A percentile compares a stretch with the other conserved stretches of the same genome.
Evolutionary conservation across 768 basidiomycete genomes (phyloP).

Genomic region (Galerina marginata): DNA sequence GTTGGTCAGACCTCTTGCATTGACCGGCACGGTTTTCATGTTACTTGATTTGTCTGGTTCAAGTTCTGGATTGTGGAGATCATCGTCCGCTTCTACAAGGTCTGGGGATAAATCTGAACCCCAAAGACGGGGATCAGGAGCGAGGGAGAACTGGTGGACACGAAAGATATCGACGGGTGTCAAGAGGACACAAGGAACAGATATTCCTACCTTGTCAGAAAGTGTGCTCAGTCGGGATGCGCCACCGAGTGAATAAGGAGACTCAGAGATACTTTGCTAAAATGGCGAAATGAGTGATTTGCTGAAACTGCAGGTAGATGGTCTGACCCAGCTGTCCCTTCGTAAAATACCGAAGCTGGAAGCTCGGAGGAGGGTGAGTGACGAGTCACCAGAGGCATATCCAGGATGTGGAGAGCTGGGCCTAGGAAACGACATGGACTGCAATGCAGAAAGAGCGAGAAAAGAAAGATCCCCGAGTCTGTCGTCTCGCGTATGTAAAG

Average conservation of each 20-base stretch:
- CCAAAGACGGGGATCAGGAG: slow-evolving; percentile 72
- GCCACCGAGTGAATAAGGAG: slow-evolving; percentile 49
- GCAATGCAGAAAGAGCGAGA: slow-evolving; percentile 12
- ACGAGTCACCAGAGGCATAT: slow-evolving; percentile 37
- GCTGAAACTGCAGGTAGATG: not conserved
- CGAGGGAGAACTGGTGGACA: slow-evolving; percentile 58
- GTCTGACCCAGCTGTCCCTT: slow-evolving; percentile 47
- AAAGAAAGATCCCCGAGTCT: slow-evolving; percentile 15
- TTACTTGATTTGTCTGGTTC: slow-evolving; percentile 32
- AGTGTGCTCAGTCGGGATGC: slow-evolving; percentile 47
- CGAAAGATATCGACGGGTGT: not conserved
- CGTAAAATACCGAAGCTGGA: slow-evolving; percentile 42
- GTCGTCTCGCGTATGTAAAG: slow-evolving; percentile 7
- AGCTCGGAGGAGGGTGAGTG: slow-evolving; percentile 33
- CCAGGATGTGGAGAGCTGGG: slow-evolving; percentile 32
- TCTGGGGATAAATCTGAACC: slow-evolving; percentile 62
- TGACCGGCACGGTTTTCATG: slow-evolving; percentile 49
- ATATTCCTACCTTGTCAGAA: slow-evolving; percentile 45
- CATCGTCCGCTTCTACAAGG: slow-evolving; percentile 69
- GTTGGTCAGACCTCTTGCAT: slow-evolving; percentile 70
- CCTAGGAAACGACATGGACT: slow-evolving; percentile 33
- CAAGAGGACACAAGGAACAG: not conserved
- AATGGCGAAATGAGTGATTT: not conserved
- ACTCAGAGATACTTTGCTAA: slow-evolving; percentile 43
- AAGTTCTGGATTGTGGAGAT: slow-evolving; percentile 69